phyloP scores from a whole-genome alignment of 805 yeast genomes.

The Saturnispora dispora region DNA sequence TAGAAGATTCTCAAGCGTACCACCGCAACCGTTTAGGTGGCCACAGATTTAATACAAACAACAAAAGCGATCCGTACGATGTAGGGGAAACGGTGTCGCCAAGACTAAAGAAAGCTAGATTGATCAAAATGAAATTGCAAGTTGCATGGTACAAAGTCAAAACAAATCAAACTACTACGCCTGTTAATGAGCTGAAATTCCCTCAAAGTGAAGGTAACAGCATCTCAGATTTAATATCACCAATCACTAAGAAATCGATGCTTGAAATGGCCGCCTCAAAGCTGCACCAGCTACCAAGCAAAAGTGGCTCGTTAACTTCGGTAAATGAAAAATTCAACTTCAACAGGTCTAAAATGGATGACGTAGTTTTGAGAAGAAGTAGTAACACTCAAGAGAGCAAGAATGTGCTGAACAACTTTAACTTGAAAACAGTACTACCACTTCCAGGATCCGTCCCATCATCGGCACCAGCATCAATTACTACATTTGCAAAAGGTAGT shows the following conservation, averaged over 20 bases:
- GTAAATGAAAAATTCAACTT: neutral
- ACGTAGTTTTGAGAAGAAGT: neutral
- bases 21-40: neutral
- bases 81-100: slow-evolving; percentile 15
- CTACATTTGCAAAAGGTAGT: slow-evolving; percentile 7
- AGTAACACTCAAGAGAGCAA: neutral
- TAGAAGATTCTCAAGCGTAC: neutral
- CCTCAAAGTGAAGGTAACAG: slow-evolving; percentile 1
- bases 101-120: slow-evolving; percentile 29
- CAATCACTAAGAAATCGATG: slow-evolving; percentile 1
- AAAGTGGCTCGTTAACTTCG: neutral
- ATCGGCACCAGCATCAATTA: slow-evolving; percentile 19
- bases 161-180: slow-evolving; percentile 36
- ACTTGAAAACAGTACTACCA: neutral
- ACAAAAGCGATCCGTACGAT: slow-evolving; percentile 3
- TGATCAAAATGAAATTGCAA: slow-evolving; percentile 38
- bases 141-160: slow-evolving; percentile 44
- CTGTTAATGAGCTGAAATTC: slow-evolving; percentile 26
- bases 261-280: slow-evolving; percentile 5
- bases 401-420: neutral
- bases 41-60: neutral
- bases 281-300: neutral
- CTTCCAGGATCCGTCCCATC: neutral
- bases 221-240: neutral
- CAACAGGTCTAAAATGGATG: slow-evolving; percentile 3